These are phyloP conservation scores for Phytophthora meadii DNA, from an alignment of 352 stramenopile genomes.

Conservation along the genomic window DNA sequence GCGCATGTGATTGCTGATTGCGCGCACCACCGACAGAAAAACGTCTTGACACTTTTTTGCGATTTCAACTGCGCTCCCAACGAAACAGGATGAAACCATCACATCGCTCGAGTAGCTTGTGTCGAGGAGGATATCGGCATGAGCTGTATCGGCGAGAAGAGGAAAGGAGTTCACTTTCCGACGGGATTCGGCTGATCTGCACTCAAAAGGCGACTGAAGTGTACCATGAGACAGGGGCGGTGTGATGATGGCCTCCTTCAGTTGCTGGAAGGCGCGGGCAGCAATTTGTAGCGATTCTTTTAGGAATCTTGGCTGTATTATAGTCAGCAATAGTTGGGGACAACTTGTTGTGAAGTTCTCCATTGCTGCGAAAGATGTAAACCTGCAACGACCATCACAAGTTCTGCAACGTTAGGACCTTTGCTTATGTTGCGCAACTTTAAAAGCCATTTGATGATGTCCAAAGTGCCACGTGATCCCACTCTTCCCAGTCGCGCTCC, in stretches of 20 bases:
- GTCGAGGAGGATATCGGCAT: background rate
- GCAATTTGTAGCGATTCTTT: background rate
- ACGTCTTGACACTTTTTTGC: background rate
- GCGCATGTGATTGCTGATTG: constrained; percentile 17
- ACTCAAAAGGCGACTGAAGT: no score
- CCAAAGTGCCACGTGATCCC: constrained; percentile 5
- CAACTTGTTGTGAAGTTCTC: background rate
- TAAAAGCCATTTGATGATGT: constrained; percentile 15
- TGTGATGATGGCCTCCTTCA: no score
- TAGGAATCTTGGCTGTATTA: background rate
- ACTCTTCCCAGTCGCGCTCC: background rate
- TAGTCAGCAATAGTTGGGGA: background rate
- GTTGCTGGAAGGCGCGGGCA: no score
- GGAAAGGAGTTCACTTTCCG: no score
- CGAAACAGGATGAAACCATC: background rate
- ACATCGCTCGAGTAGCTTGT: background rate
- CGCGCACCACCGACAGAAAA: constrained; percentile 2
- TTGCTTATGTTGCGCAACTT: constrained; percentile 2
- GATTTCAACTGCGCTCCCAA: background rate
- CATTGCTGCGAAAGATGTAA: background rate
- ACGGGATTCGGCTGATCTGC: no score
- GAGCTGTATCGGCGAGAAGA: background rate
- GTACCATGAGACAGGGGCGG: no score
- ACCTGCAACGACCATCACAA: background rate
- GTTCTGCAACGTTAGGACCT: background rate